Conservation (phyloP, 2,329 filamentous ascomycete genomes). For the Conoideocrella luteorostrata region DNA sequence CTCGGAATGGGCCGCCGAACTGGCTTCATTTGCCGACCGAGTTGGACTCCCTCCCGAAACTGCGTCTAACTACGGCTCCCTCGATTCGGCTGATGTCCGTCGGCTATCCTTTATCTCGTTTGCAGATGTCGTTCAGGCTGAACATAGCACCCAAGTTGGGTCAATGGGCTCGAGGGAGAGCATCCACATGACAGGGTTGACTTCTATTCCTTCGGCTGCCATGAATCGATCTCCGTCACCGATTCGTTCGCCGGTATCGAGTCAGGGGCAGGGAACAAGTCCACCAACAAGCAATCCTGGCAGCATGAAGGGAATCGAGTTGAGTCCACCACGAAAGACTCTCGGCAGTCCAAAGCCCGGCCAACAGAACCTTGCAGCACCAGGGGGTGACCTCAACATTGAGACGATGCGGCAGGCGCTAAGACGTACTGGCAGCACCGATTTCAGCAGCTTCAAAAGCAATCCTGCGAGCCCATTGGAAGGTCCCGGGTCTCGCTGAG, state of each 20-base stretch:
- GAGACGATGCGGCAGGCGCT: slow-evolving; percentile 93
- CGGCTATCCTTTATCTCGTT: slow-evolving; percentile 94
- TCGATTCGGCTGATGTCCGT: slow-evolving; percentile 70
- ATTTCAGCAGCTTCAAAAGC: slow-evolving; percentile 56
- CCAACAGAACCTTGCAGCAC: slow-evolving; percentile 36
- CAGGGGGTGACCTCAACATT: slow-evolving; percentile 67
- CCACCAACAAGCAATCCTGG: slow-evolving; percentile 71
- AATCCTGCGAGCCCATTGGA: slow-evolving; percentile 53
- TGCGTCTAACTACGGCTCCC: slow-evolving; percentile 67
- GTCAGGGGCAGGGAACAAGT: slow-evolving; percentile 60
- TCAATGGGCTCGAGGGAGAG: slow-evolving; percentile 57
- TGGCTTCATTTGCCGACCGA: slow-evolving; percentile 45
- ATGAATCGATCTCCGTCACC: slow-evolving; percentile 71
- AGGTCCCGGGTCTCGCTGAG: slow-evolving; percentile 22
- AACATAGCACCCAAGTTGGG: slow-evolving; percentile 57
- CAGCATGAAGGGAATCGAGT: slow-evolving; percentile 67
- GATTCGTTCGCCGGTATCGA: slow-evolving; percentile 70
- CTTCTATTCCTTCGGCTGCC: slow-evolving; percentile 46
- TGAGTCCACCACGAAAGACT: slow-evolving; percentile 55
- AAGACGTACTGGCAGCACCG: slow-evolving; percentile 75
- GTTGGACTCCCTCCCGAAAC: slow-evolving; percentile 46
- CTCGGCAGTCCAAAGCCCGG: slow-evolving; percentile 58
- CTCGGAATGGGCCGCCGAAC: slow-evolving; percentile 51
- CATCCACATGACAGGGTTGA: slow-evolving; percentile 61
- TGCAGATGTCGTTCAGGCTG: slow-evolving; percentile 85